Evolutionary conservation across 371 early-diverging fungal genomes (phyloP).

Genomic region (Mortierella sp.): DNA sequence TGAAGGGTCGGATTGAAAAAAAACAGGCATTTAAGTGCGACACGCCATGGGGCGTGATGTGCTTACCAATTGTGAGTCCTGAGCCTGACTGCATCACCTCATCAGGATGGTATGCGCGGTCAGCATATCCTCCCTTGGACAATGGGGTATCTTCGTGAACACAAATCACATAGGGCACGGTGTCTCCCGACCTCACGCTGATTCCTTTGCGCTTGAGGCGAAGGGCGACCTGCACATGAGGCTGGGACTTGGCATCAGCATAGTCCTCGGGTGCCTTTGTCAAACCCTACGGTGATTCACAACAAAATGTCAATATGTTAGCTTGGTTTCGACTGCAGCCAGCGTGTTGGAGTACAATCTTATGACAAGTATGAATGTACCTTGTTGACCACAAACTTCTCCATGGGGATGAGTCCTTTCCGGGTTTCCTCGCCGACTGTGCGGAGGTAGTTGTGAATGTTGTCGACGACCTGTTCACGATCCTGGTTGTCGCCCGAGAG

Average conservation of each 20-base stretch:
- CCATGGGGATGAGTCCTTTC: slow-evolving; percentile 77
- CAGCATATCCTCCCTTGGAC: slow-evolving; percentile 72
- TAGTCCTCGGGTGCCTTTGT: slow-evolving; percentile 97
- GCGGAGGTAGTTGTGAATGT: slow-evolving; percentile 83
- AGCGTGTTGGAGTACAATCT: background rate
- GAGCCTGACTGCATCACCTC: slow-evolving; percentile 78
- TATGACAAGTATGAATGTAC: slow-evolving; percentile 49
- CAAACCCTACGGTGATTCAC: slow-evolving; percentile 68
- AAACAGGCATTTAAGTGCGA: background rate
- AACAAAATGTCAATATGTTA: background rate
- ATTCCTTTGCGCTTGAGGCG: slow-evolving; percentile 83
- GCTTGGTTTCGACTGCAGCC: background rate
- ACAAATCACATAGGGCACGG: slow-evolving; percentile 98
- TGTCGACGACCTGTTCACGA: slow-evolving; percentile 82
- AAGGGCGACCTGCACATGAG: slow-evolving; percentile 98
- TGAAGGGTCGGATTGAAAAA: background rate
- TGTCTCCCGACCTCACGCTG: slow-evolving; percentile 89
- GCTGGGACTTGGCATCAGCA: slow-evolving; percentile 90
- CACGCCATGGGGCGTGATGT: background rate
- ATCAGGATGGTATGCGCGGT: slow-evolving; percentile 92
- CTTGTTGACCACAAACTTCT: slow-evolving; percentile 96
- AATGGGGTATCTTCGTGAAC: slow-evolving; percentile 64
- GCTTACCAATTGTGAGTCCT: slow-evolving; percentile 70
- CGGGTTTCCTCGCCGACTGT: slow-evolving; percentile 83
- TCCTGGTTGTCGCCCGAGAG: slow-evolving; percentile 74